Evolutionary conservation across 495 filamentous ascomycete species (phyloP).

Genomic region (Aspergillus nidulans): DNA sequence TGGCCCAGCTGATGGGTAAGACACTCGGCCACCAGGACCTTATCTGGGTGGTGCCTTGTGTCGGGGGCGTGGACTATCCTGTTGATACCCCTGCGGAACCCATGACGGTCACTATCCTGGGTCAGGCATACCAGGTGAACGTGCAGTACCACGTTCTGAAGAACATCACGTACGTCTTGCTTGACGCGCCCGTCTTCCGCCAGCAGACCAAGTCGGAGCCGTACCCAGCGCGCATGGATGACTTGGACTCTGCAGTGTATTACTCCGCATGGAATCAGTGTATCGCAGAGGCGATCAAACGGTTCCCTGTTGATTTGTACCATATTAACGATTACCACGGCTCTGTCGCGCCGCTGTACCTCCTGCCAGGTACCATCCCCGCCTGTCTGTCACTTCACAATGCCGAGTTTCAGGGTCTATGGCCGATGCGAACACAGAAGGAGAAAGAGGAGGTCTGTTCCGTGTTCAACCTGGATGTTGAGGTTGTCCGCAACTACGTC

Average conservation of each 20-base stretch:
- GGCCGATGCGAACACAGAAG: conserved; percentile 65
- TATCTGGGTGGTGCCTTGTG: conserved; percentile 69
- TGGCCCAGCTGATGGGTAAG: conserved; percentile 67
- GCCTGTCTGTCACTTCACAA: conserved; percentile 53
- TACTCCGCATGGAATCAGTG: conserved; percentile 73
- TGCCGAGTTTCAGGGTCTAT: conserved; percentile 70
- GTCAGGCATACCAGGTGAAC: conserved; percentile 56
- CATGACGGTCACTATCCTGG: conserved; percentile 61
- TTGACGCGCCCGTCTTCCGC: conserved; percentile 67
- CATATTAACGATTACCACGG: conserved; percentile 82
- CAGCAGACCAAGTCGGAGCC: conserved; percentile 62
- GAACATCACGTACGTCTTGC: conserved; percentile 68
- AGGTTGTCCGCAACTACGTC: conserved; percentile 38
- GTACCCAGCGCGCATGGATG: conserved; percentile 69
- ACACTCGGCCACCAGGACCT: conserved; percentile 63
- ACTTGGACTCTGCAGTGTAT: conserved; percentile 64
- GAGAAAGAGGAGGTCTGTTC: conserved; percentile 65
- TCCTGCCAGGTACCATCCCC: conserved; percentile 55
- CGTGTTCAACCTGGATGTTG: conserved; percentile 57
- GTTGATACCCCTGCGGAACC: conserved; percentile 54
- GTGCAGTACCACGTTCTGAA: conserved; percentile 60
- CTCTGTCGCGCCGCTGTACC: conserved; percentile 63
- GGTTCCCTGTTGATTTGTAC: conserved; percentile 63
- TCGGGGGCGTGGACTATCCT: conserved; percentile 63
- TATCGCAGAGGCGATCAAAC: conserved; percentile 56